A percentile compares a stretch with the other conserved stretches of the same genome.
These are phyloP conservation scores for Pleoardoris graminearum DNA, from an alignment of 2,329 filamentous ascomycete genomes.

Conservation along the genomic window DNA sequence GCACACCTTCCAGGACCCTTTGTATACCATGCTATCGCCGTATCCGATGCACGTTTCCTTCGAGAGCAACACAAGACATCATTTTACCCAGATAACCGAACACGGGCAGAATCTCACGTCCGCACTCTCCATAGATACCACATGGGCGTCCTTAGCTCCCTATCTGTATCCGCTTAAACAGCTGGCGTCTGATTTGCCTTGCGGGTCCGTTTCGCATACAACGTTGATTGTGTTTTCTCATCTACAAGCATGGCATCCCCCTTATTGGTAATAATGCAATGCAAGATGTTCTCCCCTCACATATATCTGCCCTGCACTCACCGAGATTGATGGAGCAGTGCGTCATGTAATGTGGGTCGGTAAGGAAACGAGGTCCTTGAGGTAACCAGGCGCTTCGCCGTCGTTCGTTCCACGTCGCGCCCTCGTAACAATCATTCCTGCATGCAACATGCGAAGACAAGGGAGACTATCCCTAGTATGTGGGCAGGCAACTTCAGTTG, in stretches of 20 bases:
- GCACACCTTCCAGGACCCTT: background rate
- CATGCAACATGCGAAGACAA: background rate
- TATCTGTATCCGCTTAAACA: background rate
- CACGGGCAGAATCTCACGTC: slow-evolving; percentile 2
- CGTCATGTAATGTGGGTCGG: slow-evolving; percentile 16
- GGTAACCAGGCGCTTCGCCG: slow-evolving; percentile 18
- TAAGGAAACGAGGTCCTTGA: slow-evolving; percentile 15
- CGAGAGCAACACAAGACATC: background rate
- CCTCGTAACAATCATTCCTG: slow-evolving; percentile 5
- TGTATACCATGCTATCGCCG: background rate
- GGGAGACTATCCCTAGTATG: background rate
- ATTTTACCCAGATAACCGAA: slow-evolving; percentile 17
- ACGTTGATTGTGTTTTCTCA: background rate
- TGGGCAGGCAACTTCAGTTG: background rate
- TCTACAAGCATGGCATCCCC: background rate
- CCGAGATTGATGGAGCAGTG: background rate
- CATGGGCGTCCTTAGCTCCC: slow-evolving; percentile 5
- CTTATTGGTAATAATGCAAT: slow-evolving; percentile 1
- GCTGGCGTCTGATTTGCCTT: background rate
- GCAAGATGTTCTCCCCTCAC: slow-evolving; percentile 3
- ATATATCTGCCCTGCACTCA: slow-evolving; percentile 3
- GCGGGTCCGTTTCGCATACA: background rate
- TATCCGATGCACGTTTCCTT: background rate
- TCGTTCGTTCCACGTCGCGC: slow-evolving; percentile 38
- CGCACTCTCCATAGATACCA: slow-evolving; percentile 8